phyloP scores from a whole-genome alignment of 2,329 filamentous ascomycete species.

The Aspergillus sp. region DNA sequence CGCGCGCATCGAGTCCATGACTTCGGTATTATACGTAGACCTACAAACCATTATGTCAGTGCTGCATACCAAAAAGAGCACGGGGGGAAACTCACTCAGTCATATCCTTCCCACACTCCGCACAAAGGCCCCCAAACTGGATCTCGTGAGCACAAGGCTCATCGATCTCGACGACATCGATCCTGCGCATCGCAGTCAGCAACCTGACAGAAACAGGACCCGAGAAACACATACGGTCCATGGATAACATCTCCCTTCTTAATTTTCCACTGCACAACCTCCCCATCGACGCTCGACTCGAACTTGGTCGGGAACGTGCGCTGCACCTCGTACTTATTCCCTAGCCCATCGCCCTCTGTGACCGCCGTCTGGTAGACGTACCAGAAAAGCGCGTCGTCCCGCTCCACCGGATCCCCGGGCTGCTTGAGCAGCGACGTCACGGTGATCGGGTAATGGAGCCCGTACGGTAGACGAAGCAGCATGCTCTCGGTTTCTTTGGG shows the following conservation, averaged over 20 bases:
- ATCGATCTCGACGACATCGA: constrained; percentile 63
- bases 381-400: constrained; percentile 69
- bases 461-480: constrained; percentile 39
- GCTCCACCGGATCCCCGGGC: constrained; percentile 64
- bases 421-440: constrained; percentile 74
- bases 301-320: constrained; percentile 68
- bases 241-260: constrained; percentile 36
- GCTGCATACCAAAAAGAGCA: constrained; percentile 3
- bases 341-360: constrained; percentile 59
- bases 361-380: constrained; percentile 76
- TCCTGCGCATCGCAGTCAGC: constrained; percentile 28
- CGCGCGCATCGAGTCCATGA: constrained; percentile 71
- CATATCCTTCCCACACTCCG: constrained; percentile 92
- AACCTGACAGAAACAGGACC: neutral
- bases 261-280: constrained; percentile 67
- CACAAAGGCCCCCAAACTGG: constrained; percentile 85
- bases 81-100: constrained; percentile 50
- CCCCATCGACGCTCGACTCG: constrained; percentile 75
- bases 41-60: constrained; percentile 14
- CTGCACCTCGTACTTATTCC: constrained; percentile 60
- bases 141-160: constrained; percentile 86
- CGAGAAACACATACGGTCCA: constrained; percentile 28
- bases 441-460: constrained; percentile 85
- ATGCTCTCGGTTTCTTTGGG: constrained; percentile 20
- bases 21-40: constrained; percentile 71